Evolutionary conservation across 2,329 filamentous ascomycete genomes (phyloP).

Genomic region (Apiospora saccharicola): DNA sequence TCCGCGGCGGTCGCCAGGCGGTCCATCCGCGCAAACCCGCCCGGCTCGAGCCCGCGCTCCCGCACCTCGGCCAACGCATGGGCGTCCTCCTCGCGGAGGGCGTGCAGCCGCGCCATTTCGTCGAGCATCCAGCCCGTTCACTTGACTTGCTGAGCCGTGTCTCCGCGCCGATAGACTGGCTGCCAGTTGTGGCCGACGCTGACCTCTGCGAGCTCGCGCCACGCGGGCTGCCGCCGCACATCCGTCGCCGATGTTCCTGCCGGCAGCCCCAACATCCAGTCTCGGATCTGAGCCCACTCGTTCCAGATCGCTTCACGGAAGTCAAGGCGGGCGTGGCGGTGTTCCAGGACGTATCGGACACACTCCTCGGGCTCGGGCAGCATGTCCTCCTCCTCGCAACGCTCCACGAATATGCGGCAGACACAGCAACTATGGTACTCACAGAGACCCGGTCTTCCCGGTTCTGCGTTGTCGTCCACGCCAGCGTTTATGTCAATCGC

Average conservation of each 20-base stretch:
- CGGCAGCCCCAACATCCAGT: neutral
- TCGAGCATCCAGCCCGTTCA: neutral
- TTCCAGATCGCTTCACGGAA: neutral
- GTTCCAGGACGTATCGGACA: constrained; percentile 30
- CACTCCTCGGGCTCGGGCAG: constrained; percentile 34
- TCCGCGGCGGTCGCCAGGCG: neutral
- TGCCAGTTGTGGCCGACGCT: neutral
- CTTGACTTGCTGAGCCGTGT: neutral
- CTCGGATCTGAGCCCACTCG: neutral
- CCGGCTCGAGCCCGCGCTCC: neutral
- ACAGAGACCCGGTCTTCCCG: constrained; percentile 25
- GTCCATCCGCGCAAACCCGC: neutral
- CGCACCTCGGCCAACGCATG: neutral
- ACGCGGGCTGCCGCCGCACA: neutral
- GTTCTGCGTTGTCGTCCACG: neutral
- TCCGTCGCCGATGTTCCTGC: neutral
- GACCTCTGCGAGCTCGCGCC: neutral
- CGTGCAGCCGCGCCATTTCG: neutral
- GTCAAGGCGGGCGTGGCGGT: constrained; percentile 30
- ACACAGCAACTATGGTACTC: constrained; percentile 39
- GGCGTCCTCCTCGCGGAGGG: neutral
- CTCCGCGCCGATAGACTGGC: neutral
- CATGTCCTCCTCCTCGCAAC: neutral
- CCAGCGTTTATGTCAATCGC: neutral
- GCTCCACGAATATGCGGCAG: neutral